Evolutionary conservation across 441 rosid species (phyloP).

Genomic region (Eugenia klotzschiana): DNA sequence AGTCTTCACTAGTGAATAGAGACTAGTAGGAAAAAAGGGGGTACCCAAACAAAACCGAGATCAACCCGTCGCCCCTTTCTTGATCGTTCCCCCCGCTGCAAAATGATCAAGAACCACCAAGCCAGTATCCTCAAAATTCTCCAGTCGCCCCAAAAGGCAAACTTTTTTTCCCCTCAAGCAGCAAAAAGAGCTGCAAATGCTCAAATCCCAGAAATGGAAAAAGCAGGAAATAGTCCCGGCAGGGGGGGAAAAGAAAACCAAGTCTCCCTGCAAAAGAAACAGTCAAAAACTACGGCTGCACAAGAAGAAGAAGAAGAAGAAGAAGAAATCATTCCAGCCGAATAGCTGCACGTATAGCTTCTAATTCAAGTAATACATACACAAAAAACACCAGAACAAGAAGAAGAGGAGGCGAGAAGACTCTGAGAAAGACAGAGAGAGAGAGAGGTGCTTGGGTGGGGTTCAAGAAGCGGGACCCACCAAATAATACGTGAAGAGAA

Average conservation of each 20-base stretch:
- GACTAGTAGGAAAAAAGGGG: background rate
- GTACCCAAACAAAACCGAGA: background rate
- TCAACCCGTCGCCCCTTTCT: background rate
- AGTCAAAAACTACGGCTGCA: background rate
- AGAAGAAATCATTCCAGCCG: background rate
- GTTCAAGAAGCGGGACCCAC: conserved; percentile 3
- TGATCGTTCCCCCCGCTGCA: background rate
- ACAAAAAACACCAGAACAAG: background rate
- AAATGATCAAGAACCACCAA: background rate
- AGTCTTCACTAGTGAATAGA: background rate
- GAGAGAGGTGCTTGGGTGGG: background rate
- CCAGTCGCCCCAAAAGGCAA: background rate
- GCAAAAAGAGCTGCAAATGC: background rate
- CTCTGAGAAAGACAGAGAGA: background rate
- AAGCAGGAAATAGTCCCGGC: background rate
- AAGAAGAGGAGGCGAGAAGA: background rate
- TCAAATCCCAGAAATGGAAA: background rate
- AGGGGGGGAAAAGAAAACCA: background rate
- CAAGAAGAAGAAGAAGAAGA: background rate
- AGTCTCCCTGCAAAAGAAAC: background rate
- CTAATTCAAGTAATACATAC: background rate
- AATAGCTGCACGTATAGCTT: background rate
- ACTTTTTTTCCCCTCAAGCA: background rate
- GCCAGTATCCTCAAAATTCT: background rate
- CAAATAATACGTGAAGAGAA: conserved; percentile 15